These are phyloP conservation scores for Sporobolomyces roseus DNA, from an alignment of 768 basidiomycete species.

Conservation along the genomic window DNA sequence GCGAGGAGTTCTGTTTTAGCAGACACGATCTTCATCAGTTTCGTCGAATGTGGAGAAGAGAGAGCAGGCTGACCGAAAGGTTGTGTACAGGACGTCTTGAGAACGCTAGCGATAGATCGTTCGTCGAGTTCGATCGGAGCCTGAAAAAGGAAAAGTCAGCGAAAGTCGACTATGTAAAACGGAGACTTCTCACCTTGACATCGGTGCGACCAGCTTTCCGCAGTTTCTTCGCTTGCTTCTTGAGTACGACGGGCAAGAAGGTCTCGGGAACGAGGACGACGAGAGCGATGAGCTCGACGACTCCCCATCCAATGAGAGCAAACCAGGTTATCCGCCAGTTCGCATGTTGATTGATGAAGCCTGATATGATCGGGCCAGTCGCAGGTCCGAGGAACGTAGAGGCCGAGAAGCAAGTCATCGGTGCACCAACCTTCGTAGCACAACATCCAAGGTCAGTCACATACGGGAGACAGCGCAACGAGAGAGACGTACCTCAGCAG, in stretches of 20 bases:
- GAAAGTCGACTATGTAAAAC: not conserved
- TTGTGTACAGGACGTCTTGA: constrained; percentile 61
- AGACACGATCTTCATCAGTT: too few species aligned
- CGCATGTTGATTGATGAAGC: constrained; percentile 64
- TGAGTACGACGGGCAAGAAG: constrained; percentile 61
- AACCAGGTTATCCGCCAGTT: constrained; percentile 65
- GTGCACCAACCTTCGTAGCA: constrained; percentile 16
- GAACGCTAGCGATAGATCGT: constrained; percentile 53
- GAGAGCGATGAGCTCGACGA: constrained; percentile 56
- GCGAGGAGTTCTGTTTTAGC: constrained; percentile 55
- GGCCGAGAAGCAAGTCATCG: constrained; percentile 58
- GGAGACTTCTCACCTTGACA: constrained; percentile 49
- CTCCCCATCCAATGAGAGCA: constrained; percentile 61
- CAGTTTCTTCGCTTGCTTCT: constrained; percentile 51
- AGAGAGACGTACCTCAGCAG: constrained; percentile 45
- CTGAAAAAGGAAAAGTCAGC: constrained; percentile 40
- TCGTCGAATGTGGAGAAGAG: too few species aligned
- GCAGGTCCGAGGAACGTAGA: constrained; percentile 56
- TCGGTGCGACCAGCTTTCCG: constrained; percentile 59
- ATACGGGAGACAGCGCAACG: not conserved
- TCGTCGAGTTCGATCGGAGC: constrained; percentile 61
- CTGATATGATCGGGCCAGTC: constrained; percentile 57
- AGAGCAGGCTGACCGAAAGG: constrained; percentile 65
- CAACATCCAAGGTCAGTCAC: not conserved
- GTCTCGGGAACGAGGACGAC: constrained; percentile 62